These are phyloP conservation scores for Yamadazyma epiphylla DNA, from an alignment of 1,139 yeast genomes.

Conservation along the genomic window DNA sequence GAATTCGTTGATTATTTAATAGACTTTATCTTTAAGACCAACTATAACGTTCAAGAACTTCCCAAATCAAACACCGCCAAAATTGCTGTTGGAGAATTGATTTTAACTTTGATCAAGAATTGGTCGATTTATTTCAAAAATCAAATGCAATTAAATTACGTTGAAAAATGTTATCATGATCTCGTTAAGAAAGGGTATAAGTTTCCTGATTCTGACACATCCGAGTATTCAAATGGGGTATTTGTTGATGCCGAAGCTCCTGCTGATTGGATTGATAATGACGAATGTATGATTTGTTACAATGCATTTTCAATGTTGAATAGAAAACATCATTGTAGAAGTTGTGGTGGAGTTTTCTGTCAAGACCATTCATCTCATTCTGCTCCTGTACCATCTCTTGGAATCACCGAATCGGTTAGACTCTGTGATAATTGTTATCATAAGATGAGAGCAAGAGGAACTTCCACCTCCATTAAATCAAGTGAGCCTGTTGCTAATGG, in stretches of 20 bases:
- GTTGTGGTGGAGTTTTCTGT: constrained; percentile 95
- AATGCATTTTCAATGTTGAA: constrained; percentile 74
- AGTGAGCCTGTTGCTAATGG: constrained; percentile 3
- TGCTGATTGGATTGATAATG: constrained; percentile 97
- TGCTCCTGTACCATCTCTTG: constrained; percentile 74
- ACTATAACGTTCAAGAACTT: constrained; percentile 31
- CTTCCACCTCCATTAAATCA: constrained; percentile 6
- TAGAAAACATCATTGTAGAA: constrained; percentile 93
- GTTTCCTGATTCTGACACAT: constrained; percentile 57
- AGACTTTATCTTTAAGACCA: constrained; percentile 34
- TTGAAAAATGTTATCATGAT: constrained; percentile 57
- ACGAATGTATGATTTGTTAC: constrained; percentile 93
- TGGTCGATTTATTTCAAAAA: constrained; percentile 76
- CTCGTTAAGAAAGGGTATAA: constrained; percentile 60
- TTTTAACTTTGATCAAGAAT: constrained; percentile 64
- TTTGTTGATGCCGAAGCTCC: constrained; percentile 90
- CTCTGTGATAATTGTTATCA: constrained; percentile 89
- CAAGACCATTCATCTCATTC: constrained; percentile 74
- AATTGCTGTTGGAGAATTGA: constrained; percentile 53
- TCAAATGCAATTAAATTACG: constrained; percentile 64
- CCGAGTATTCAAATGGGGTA: constrained; percentile 35
- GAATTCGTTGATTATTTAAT: constrained; percentile 81
- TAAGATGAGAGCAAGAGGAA: constrained; percentile 29
- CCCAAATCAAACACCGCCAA: constrained; percentile 38
- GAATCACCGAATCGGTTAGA: constrained; percentile 84